Evolutionary conservation across 2,329 filamentous ascomycete genomes (phyloP).

Genomic region (Alternaria sp.): DNA sequence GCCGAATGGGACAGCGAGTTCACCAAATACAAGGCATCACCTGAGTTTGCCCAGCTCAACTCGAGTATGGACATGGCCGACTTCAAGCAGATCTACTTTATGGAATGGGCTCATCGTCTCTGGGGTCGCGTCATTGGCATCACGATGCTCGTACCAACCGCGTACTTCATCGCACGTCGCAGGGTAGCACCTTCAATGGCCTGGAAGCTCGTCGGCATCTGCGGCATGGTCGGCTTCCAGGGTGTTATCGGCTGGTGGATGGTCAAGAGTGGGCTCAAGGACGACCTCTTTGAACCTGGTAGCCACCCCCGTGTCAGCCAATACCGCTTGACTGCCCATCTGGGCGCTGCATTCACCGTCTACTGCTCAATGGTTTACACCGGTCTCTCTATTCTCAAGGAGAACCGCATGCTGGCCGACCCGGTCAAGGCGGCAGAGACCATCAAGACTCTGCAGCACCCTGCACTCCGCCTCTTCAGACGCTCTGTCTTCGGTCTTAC

Average conservation of each 20-base stretch:
- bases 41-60: conserved; percentile 92
- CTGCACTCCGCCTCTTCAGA: conserved; percentile 75
- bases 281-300: conserved; percentile 91
- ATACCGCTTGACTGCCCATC: conserved; percentile 88
- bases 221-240: conserved; percentile 89
- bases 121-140: conserved; percentile 94
- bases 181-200: conserved; percentile 82
- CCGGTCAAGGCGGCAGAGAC: conserved; percentile 67
- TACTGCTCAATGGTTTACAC: conserved; percentile 95
- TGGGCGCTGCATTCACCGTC: conserved; percentile 88
- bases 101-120: conserved; percentile 96
- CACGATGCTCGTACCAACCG: conserved; percentile 84
- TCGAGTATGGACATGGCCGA: conserved; percentile 90
- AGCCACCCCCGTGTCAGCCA: conserved; percentile 92
- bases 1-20: conserved; percentile 94
- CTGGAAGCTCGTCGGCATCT: conserved; percentile 78
- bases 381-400: conserved; percentile 82
- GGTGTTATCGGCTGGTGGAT: conserved; percentile 99
- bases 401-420: conserved; percentile 72
- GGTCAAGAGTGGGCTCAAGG: conserved; percentile 95
- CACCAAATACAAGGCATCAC: conserved; percentile 86
- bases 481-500: conserved; percentile 74
- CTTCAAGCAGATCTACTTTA: conserved; percentile 99
- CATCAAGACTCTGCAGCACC: conserved; percentile 66
- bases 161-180: conserved; percentile 84